A percentile compares a stretch with the other conserved stretches of the same genome.
Evolutionary conservation across 148 eudicot genomes (phyloP).

Genomic region (Vaccinium corymbosum): DNA sequence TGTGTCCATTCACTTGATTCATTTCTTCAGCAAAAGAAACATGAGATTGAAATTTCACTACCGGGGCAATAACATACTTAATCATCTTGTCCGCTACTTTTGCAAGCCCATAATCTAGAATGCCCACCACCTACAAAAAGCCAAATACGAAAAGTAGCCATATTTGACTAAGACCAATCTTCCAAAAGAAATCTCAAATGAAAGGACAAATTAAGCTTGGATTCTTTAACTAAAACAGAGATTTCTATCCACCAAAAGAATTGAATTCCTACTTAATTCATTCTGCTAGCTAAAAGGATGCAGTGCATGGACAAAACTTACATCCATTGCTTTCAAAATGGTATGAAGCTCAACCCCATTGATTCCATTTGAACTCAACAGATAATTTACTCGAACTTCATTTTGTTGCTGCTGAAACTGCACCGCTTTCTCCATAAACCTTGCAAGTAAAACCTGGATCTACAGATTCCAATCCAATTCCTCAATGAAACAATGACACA

Average conservation of each 20-base stretch:
- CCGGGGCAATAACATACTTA: slow-evolving; percentile 63
- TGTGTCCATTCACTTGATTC: slow-evolving; percentile 31
- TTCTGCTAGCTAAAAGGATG: not conserved
- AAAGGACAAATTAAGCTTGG: not conserved
- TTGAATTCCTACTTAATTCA: slow-evolving; percentile 1
- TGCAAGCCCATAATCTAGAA: slow-evolving; percentile 83
- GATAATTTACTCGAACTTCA: slow-evolving; percentile 42
- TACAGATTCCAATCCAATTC: slow-evolving; percentile 61
- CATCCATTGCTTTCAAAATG: slow-evolving; percentile 89
- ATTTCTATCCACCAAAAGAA: not conserved
- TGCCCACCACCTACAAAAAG: slow-evolving; percentile 56
- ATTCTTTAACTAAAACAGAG: not conserved
- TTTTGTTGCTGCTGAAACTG: slow-evolving; percentile 43
- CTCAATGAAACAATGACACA: slow-evolving; percentile 43
- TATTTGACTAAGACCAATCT: not conserved
- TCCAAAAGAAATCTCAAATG: slow-evolving; percentile 10
- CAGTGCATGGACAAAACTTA: slow-evolving; percentile 33
- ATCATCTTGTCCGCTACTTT: slow-evolving; percentile 79
- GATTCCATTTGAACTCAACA: slow-evolving; percentile 32
- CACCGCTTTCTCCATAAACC: slow-evolving; percentile 64
- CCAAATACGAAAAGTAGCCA: not conserved
- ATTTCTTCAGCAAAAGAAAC: slow-evolving; percentile 48
- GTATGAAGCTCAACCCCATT: slow-evolving; percentile 57
- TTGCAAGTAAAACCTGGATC: slow-evolving; percentile 78
- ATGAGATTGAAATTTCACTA: slow-evolving; percentile 35